phyloP scores from a whole-genome alignment of 495 filamentous ascomycete genomes.

The Penicillium lividum region DNA sequence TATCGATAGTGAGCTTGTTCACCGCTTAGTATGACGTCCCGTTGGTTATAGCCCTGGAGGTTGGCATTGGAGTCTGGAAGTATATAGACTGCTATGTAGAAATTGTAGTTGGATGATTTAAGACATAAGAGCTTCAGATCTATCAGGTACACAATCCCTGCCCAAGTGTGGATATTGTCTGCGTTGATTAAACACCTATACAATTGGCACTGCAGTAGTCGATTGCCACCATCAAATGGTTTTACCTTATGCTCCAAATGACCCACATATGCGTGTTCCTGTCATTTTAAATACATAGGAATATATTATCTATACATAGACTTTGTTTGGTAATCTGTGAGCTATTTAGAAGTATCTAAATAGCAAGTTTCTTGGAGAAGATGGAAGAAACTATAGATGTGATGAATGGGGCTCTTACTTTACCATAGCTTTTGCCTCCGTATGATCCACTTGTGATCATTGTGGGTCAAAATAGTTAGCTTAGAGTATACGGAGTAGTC shows the following conservation, averaged over 20 bases:
- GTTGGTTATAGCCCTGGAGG: neutral
- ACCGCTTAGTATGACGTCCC: neutral
- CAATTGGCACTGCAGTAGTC: constrained; percentile 17
- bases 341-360: no score
- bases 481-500: neutral
- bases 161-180: constrained; percentile 19
- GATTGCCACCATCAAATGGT: constrained; percentile 3
- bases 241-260: neutral
- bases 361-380: no score
- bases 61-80: no score
- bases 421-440: neutral
- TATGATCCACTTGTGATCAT: neutral
- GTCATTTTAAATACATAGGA: neutral
- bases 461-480: neutral
- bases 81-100: no score
- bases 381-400: no score
- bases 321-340: no score
- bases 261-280: neutral
- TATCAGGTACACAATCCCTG: constrained; percentile 4
- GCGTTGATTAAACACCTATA: constrained; percentile 3
- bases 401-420: neutral
- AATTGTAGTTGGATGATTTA: no score
- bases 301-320: neutral
- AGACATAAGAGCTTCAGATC: no score
- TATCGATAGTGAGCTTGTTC: neutral